A percentile compares a stretch with the other conserved stretches of the same genome.
Evolutionary conservation across 345 rosid species (phyloP).

Genomic region (Trapa bicornis): DNA sequence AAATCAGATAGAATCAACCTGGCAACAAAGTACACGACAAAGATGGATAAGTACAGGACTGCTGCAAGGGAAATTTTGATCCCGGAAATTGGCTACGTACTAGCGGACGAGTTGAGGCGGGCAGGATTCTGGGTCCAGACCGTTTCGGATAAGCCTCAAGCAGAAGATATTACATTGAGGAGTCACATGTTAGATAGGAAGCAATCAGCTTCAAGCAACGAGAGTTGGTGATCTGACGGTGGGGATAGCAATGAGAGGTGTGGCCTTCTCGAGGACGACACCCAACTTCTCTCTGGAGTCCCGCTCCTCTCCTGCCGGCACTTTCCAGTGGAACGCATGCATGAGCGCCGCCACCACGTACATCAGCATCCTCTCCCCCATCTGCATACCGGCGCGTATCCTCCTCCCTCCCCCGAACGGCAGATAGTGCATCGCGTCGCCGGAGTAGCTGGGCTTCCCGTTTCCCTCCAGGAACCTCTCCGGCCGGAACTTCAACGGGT

Average conservation of each 20-base stretch:
- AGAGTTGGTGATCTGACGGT: no score
- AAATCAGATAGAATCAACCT: slow-evolving; percentile 65
- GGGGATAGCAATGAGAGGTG: no score
- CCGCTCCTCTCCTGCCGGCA: slow-evolving; percentile 1
- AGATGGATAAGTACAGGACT: slow-evolving; percentile 67
- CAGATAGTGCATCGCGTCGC: slow-evolving; percentile 13
- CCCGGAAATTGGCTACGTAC: slow-evolving; percentile 58
- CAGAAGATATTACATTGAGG: slow-evolving; percentile 59
- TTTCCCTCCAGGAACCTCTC: slow-evolving; percentile 6
- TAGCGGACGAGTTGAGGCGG: slow-evolving; percentile 60
- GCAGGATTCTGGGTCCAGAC: slow-evolving; percentile 61
- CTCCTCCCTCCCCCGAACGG: slow-evolving; percentile 24
- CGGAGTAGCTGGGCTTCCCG: slow-evolving; percentile 10
- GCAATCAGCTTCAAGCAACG: neutral
- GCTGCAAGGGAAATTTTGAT: slow-evolving; percentile 43
- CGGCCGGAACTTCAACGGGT: slow-evolving; percentile 9
- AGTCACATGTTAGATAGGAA: slow-evolving; percentile 58
- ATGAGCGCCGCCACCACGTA: slow-evolving; percentile 7
- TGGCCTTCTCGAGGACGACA: slow-evolving; percentile 11
- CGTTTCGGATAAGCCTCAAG: slow-evolving; percentile 63
- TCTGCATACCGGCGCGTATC: slow-evolving; percentile 7
- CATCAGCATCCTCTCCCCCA: slow-evolving; percentile 11
- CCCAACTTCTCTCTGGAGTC: slow-evolving; percentile 9
- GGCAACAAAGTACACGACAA: slow-evolving; percentile 57
- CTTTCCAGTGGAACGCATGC: slow-evolving; percentile 11